Base-by-base conservation (phyloP, 2,329 filamentous ascomycete genomes). In the Cordyceps fumosorosea region DNA sequence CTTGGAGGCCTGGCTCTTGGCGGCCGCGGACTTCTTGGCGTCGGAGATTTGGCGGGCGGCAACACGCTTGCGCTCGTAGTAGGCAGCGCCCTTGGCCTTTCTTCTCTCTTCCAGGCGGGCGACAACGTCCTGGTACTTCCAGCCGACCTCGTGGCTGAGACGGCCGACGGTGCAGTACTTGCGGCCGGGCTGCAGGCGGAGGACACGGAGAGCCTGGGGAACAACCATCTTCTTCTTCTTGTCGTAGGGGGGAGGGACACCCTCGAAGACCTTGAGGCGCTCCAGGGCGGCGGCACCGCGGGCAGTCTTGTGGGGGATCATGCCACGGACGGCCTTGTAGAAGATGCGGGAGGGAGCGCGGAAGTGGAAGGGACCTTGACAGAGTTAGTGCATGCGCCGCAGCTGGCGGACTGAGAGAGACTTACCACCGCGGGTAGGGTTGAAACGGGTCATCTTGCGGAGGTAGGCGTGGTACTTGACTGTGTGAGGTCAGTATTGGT, bases 381-480 rank as follows among this genome's bases (percentile, higher is more conserved):
- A 16, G 62, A 55, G 59, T 67, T 69, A 72, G 72, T 71, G 78
- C 71, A 78, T 69, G 76, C 73, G 73, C 66, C 61, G 68, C 64
- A 47, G 56, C n/a, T 14, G 24, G 53, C 34, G 48, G 58, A 48
- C 44, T 40, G 29, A 47, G 56, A 63, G 65, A 64, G 69, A 81
- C 88, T 85, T 84, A 92, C 90, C 93, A 89, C 93, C 95, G 78
- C 93, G 93, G 75, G 92, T 97, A 78, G 95, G 93, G 89, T 99
- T 99, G 90, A 89, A 99, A 82, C 95, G 91, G 80, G 95, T 99
- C 84, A 96, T 95, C 90, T 99, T 99, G 87, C 95, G 92, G 77
- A 99, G 89, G 87, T 98, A 98, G 81, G 95, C 91, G 80, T 95
- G 91, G 89, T 99, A 99, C 91, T 99, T 99, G 83, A 99, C 95